These are phyloP conservation scores for Solanum okadae DNA, from an alignment of 257 asterid genomes.

Conservation along the genomic window DNA sequence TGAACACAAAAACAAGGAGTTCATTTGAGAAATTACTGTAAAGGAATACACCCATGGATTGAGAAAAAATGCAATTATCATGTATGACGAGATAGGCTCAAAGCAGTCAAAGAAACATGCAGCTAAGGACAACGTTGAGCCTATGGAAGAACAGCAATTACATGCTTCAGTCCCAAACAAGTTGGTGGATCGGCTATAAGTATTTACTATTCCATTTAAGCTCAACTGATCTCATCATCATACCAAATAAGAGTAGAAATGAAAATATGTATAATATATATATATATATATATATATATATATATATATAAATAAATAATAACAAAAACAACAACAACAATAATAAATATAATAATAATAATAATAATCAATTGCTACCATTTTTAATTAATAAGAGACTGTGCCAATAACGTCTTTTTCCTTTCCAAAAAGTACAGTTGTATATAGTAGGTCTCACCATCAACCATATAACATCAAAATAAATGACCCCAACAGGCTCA, in stretches of 20 bases:
- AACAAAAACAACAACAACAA: background rate
- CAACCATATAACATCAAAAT: background rate
- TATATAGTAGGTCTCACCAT: background rate
- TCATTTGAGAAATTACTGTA: background rate
- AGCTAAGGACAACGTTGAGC: background rate
- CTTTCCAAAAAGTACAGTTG: background rate
- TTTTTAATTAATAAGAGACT: background rate
- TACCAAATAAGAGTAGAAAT: background rate
- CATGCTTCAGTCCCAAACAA: background rate
- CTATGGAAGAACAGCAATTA: background rate
- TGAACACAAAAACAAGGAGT: background rate
- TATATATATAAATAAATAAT: background rate
- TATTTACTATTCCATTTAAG: background rate
- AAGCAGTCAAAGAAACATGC: background rate
- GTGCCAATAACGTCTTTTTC: background rate
- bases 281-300: background rate
- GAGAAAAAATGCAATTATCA: background rate
- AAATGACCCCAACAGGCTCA: conserved; percentile 9
- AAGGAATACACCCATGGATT: background rate
- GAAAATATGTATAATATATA: background rate
- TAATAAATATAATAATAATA: no score
- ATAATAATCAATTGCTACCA: background rate
- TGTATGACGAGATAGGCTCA: background rate
- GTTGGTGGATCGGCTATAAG: background rate
- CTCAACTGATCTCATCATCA: background rate